Conservation (phyloP, 1,284 basidiomycete genomes). For the Nidula niveotomentosa region DNA sequence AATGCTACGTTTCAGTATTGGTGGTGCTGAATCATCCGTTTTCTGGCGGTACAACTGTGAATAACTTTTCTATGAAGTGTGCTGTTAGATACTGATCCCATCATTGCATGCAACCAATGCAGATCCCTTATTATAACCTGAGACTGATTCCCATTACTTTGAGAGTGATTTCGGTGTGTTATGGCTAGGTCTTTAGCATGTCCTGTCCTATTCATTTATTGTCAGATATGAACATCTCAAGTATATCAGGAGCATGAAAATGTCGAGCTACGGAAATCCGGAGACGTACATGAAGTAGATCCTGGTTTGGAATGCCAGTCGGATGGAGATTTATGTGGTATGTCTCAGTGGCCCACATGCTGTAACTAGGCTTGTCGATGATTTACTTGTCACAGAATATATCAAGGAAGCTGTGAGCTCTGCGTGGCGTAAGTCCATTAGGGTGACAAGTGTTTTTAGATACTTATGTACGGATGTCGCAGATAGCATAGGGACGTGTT, state of each 20-base stretch:
- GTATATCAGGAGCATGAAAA: neutral
- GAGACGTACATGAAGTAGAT: neutral
- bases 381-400: too few relatives aligned
- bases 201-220: neutral
- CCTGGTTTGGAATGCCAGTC: neutral
- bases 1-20: neutral
- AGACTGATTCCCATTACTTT: neutral
- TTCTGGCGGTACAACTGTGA: neutral
- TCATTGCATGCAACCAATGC: neutral
- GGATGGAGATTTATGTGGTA: too few relatives aligned
- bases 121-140: neutral
- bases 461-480: too few relatives aligned
- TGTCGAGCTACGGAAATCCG: neutral
- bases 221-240: neutral
- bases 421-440: too few relatives aligned
- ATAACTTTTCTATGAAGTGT: neutral
- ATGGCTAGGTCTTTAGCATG: neutral
- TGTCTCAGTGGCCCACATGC: too few relatives aligned
- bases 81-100: neutral
- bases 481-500: too few relatives aligned
- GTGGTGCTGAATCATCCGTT: neutral
- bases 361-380: too few relatives aligned
- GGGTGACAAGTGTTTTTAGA: too few relatives aligned
- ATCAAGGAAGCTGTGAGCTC: too few relatives aligned
- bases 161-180: neutral